A percentile compares a stretch with the other conserved stretches of the same genome.
Conservation (phyloP, 202 grass and related monocot genomes). For the Schoenoplectus triqueter region DNA sequence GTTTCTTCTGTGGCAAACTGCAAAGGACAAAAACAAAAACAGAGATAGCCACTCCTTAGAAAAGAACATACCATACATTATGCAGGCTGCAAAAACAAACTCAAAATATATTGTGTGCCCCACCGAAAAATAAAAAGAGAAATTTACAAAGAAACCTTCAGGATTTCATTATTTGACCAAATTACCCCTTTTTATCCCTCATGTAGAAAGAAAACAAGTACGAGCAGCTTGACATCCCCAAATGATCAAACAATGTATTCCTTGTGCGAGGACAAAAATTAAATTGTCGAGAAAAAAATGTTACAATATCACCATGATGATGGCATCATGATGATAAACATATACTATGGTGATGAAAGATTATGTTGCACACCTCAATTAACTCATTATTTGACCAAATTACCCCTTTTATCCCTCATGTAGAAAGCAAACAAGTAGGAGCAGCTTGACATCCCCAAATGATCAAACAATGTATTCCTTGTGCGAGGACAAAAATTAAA, state of each 20-base stretch:
- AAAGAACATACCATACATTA: neutral
- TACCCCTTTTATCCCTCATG: neutral
- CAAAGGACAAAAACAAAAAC: slow-evolving; percentile 27
- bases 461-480: neutral
- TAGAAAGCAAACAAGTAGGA: slow-evolving; percentile 22
- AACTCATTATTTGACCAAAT: neutral
- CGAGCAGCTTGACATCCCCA: neutral
- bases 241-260: neutral
- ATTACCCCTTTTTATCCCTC: neutral
- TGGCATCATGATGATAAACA: slow-evolving; percentile 26
- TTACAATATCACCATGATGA: slow-evolving; percentile 14
- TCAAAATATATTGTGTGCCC: neutral
- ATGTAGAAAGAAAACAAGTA: slow-evolving; percentile 18
- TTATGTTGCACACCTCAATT: slow-evolving; percentile 59
- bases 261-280: neutral
- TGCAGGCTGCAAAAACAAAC: neutral
- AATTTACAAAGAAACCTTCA: neutral
- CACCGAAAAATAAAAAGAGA: slow-evolving; percentile 6
- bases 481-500: neutral
- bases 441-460: neutral
- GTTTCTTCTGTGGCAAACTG: slow-evolving; percentile 84
- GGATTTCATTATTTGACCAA: neutral
- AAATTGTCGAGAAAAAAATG: slow-evolving; percentile 1
- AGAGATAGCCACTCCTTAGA: slow-evolving; percentile 15
- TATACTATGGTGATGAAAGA: slow-evolving; percentile 5